Conservation (phyloP, 176 grass and related monocot species). For the Oryza brachyantha region DNA sequence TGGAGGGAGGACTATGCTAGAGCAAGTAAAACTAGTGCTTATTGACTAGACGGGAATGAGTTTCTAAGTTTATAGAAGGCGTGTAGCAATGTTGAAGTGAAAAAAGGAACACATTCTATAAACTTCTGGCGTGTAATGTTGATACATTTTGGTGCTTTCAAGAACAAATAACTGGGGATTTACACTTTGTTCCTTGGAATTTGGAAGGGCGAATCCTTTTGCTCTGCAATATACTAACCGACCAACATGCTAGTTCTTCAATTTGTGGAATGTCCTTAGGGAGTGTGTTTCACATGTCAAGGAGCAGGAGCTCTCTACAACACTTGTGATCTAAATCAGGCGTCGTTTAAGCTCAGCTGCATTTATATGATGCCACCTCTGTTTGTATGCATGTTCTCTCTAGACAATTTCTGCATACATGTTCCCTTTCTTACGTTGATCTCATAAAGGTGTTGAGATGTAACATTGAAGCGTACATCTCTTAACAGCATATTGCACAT, state of each 20-base stretch:
- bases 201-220: neutral
- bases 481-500: neutral
- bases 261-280: neutral
- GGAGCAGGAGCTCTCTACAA: neutral
- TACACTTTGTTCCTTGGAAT: neutral
- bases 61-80: neutral
- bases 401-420: neutral
- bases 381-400: neutral
- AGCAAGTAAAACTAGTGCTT: slow-evolving; percentile 5
- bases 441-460: neutral
- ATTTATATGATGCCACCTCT: neutral
- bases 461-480: neutral
- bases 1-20: no score
- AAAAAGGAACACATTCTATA: neutral
- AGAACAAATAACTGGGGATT: neutral
- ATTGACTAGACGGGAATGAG: neutral
- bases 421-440: neutral
- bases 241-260: neutral
- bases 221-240: neutral
- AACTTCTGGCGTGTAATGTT: neutral
- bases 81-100: no score
- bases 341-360: neutral
- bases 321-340: neutral
- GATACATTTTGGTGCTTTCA: neutral
- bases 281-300: neutral